Percentiles rank a stretch among this genome's conserved stretches.
phyloP scores from a whole-genome alignment of 768 basidiomycete genomes.

The Trametes meyenii region DNA sequence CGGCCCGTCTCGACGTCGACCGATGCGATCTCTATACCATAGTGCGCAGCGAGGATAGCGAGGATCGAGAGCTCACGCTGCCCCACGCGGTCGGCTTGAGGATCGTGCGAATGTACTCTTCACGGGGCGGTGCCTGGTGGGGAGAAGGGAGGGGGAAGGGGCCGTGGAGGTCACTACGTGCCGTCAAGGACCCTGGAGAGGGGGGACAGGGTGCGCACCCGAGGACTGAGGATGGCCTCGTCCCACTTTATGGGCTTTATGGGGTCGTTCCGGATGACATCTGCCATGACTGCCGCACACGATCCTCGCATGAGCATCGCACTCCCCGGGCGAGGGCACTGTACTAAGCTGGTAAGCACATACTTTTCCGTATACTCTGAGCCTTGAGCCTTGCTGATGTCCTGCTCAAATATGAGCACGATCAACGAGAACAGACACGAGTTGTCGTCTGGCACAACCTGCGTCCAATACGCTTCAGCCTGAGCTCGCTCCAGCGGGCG shows the following conservation, averaged over 20 bases:
- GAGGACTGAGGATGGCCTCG: conserved; percentile 85
- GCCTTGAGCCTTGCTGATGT: conserved; percentile 75
- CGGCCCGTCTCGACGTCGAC: conserved; percentile 93
- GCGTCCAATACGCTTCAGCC: not conserved
- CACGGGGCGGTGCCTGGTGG: conserved; percentile 51
- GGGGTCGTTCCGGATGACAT: conserved; percentile 73
- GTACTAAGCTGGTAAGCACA: conserved; percentile 26
- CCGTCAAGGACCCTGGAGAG: not conserved
- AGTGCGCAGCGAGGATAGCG: conserved; percentile 80
- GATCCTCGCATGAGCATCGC: not conserved
- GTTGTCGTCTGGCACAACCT: conserved; percentile 97
- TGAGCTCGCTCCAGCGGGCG: not conserved
- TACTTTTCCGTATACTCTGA: conserved; percentile 72
- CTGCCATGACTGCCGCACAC: conserved; percentile 67
- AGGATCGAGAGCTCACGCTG: conserved; percentile 96
- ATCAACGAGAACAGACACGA: conserved; percentile 91
- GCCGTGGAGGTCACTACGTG: not conserved
- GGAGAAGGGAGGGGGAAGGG: not conserved
- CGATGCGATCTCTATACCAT: conserved; percentile 82
- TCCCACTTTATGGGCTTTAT: conserved; percentile 76
- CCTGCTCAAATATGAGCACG: conserved; percentile 84
- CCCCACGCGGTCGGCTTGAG: conserved; percentile 85
- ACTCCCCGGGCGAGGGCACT: too few species aligned
- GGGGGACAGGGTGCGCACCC: conserved; percentile 53
- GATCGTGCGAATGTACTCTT: conserved; percentile 82